Base-by-base conservation (phyloP, 257 asterid species). In the Nicotiana attenuata region DNA sequence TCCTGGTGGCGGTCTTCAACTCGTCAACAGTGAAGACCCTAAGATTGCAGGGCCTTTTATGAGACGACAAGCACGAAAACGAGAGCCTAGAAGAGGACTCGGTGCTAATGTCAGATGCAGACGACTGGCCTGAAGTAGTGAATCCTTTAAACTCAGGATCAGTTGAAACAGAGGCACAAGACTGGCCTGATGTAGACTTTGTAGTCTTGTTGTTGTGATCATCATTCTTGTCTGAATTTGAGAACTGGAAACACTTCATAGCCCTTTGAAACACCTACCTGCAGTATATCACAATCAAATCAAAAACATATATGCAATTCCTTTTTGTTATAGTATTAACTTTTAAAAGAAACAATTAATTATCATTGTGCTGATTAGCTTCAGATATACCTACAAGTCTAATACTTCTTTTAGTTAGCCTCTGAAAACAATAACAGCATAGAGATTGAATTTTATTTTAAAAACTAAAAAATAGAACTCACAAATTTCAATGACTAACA, bases 181-280 rank as follows among this genome's bases (percentile, higher is more conserved):
- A 90, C 31, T 81, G 87, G 68, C 85, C 84, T 10, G 92, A 89
- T 14, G 77, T 76, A n/a, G 89, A 89, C 81, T 88, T 94, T 6
- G 84, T 57, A 20, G 90, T 82, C 89, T 84, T 90, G 7, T 84
- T 90, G 7, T 83, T 89, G 4, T 82, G 89, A 77, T 90, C 93
- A 38, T 88, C 87, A 15, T 81, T 75, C 73, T 78, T 91, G 16
- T 87, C 83, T 33, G 77, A 67, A 80, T 82, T 84, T 33, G 91
- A 81, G 83, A 88, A 90, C 9, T 82, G 86, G 76, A 91, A 92
- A 87, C 98, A 93, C 97, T 85, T 78, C 98, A 92, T 92, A 13
- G 81, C 84, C 87, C 50, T 69, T 81, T 55, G 31, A 79, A 55
- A 68, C 71, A 41, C 5, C 16, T 24, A 41, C 28, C 73, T n/a